Evolutionary conservation across 2,329 filamentous ascomycete genomes (phyloP).

Genomic region (Fusarium oxysporum): DNA sequence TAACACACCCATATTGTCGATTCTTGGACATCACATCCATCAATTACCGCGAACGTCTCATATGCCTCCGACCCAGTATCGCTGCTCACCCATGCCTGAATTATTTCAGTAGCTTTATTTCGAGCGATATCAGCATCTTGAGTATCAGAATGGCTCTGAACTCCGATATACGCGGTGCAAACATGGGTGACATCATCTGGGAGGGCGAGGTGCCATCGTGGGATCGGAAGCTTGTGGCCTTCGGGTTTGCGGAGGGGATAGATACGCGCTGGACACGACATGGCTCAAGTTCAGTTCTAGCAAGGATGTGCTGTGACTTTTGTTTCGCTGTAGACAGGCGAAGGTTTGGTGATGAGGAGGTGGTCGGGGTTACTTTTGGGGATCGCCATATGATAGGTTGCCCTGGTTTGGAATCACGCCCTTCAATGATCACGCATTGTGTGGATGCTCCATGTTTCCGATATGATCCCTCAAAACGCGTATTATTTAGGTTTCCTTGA

Average conservation of each 20-base stretch:
- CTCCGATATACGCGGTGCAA: slow-evolving; percentile 45
- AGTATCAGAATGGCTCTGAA: slow-evolving; percentile 35
- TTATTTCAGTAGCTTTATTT: not conserved
- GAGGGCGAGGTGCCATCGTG: slow-evolving; percentile 46
- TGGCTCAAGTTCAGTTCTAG: not conserved
- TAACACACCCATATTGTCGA: slow-evolving; percentile 48
- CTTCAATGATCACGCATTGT: not conserved
- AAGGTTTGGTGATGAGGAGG: not conserved
- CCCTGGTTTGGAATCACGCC: slow-evolving; percentile 6
- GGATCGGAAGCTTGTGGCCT: slow-evolving; percentile 47
- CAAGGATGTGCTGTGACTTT: no score
- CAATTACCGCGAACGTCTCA: slow-evolving; percentile 31
- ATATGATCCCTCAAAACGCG: not conserved
- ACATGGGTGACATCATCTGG: slow-evolving; percentile 27
- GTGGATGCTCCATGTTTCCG: not conserved
- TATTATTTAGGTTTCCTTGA: not conserved
- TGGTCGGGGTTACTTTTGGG: not conserved
- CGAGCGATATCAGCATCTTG: not conserved
- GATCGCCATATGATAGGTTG: slow-evolving; percentile 8
- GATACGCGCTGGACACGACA: slow-evolving; percentile 36
- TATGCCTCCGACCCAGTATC: slow-evolving; percentile 1
- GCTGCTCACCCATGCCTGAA: slow-evolving; percentile 22
- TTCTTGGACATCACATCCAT: slow-evolving; percentile 42
- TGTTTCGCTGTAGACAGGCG: not conserved
- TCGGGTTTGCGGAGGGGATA: slow-evolving; percentile 47